Conservation (phyloP, 768 basidiomycete species). For the Lactifluus volemus region DNA sequence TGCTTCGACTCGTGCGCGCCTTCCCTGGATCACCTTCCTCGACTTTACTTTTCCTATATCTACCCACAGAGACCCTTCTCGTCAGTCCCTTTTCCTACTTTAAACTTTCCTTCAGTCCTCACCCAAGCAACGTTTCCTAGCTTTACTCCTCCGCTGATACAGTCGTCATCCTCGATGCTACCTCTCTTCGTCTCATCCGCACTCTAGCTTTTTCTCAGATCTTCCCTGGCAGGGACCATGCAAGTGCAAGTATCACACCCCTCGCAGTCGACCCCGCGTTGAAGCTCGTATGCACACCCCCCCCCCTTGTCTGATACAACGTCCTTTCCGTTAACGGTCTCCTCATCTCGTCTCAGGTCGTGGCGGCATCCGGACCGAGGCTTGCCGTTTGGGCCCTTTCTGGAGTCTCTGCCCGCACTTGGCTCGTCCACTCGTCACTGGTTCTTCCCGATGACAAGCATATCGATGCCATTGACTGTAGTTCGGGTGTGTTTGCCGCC, state of each 20-base stretch:
- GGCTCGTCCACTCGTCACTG: conserved; percentile 79
- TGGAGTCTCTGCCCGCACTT: conserved; percentile 49
- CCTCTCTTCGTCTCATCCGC: conserved; percentile 51
- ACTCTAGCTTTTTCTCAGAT: conserved; percentile 76
- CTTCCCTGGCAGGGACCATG: conserved; percentile 50
- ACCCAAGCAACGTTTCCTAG: conserved; percentile 30
- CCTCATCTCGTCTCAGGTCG: conserved; percentile 39
- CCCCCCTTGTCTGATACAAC: background rate
- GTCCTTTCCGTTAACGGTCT: background rate
- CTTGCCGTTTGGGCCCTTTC: conserved; percentile 78
- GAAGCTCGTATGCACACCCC: conserved; percentile 67
- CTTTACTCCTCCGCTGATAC: conserved; percentile 66
- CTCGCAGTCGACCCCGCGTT: conserved; percentile 68
- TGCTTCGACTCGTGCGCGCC: conserved; percentile 40
- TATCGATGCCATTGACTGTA: conserved; percentile 61
- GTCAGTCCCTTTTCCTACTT: conserved; percentile 33
- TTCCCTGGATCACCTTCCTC: conserved; percentile 46
- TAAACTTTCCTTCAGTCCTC: background rate
- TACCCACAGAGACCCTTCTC: conserved; percentile 48
- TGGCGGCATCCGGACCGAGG: conserved; percentile 57
- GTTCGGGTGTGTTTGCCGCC: conserved; percentile 46
- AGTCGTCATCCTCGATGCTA: conserved; percentile 65
- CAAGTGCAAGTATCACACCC: conserved; percentile 42
- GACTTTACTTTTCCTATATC: conserved; percentile 47
- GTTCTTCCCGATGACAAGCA: conserved; percentile 45